Evolutionary conservation across 1,284 basidiomycete species (phyloP), one percentile per base, ranked within the genome.

Genomic region (Meripilus lineatus): DNA sequence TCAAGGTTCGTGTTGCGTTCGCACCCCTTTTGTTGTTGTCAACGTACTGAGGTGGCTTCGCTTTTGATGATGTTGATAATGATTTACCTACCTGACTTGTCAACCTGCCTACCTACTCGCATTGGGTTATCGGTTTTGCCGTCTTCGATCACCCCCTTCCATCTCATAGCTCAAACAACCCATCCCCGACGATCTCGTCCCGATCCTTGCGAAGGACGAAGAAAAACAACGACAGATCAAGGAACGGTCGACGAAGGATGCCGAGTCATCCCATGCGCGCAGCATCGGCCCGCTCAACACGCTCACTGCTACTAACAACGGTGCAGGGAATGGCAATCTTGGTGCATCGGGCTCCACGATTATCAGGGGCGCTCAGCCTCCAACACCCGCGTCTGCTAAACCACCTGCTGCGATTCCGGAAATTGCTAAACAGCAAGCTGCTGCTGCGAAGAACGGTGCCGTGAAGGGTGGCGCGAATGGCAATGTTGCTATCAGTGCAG

Each of bases 111-210:
- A n/a, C n/a, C n/a, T n/a, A n/a, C n/a, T n/a, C n/a, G n/a, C n/a
- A n/a, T n/a, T n/a, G n/a, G n/a, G n/a, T n/a, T n/a, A n/a, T n/a
- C n/a, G n/a, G n/a, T n/a, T n/a, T n/a, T n/a, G n/a, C n/a, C n/a
- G n/a, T n/a, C n/a, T n/a, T n/a, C n/a, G n/a, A n/a, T n/a, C n/a
- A n/a, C n/a, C n/a, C n/a, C n/a, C 15, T 40, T 45, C 15, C 44
- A n/a, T 23, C 18, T 50, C n/a, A n/a, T n/a, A 91, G 89, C 81
- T 96, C 42, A 94, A 93, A 60, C 87, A 93, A 59, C 90, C 93
- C 6, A 90, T 97, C 52, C 94, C 93, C 10, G 88, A 91, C 37
- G 95, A 98, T 63, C 78, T 98, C 42, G 84, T 96, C n/a, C 78
- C 87, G 4, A 93, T 96, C 56, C 69, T 96, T 28, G 81, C 90